Evolutionary conservation across 257 asterid genomes (phyloP).

Genomic region (Gentiana dahurica): DNA sequence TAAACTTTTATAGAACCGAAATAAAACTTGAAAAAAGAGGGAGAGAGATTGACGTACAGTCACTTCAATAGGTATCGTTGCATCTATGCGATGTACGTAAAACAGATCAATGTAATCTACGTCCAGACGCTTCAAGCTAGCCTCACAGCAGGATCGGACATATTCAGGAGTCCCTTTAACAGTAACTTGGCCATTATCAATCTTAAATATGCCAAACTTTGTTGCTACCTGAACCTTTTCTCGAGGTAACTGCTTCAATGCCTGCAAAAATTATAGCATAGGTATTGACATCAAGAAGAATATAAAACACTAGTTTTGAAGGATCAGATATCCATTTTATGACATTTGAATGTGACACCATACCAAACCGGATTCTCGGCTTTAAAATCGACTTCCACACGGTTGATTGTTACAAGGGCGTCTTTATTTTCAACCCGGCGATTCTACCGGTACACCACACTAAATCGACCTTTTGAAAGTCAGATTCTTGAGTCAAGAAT

Average conservation of each 20-base stretch:
- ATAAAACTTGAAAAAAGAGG: too few species aligned
- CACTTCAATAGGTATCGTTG: conserved; percentile 42
- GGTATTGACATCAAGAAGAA: not conserved
- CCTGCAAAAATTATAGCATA: not conserved
- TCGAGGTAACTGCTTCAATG: conserved; percentile 37
- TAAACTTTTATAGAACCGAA: too few species aligned
- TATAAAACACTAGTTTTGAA: too few species aligned
- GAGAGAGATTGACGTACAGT: conserved; percentile 21
- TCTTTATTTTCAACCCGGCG: too few species aligned
- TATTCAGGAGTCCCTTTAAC: conserved; percentile 49
- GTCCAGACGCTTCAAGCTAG: conserved; percentile 36
- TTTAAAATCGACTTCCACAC: too few species aligned
- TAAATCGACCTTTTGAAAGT: too few species aligned
- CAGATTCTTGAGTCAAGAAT: too few species aligned
- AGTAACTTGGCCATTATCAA: conserved; percentile 12
- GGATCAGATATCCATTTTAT: too few species aligned
- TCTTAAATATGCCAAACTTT: conserved; percentile 37
- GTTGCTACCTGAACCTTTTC: conserved; percentile 51
- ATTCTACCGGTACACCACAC: too few species aligned
- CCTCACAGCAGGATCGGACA: conserved; percentile 49
- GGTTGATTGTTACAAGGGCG: too few species aligned
- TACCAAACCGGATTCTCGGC: too few species aligned
- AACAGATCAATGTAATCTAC: conserved; percentile 51
- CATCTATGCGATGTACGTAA: conserved; percentile 40
- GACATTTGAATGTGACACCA: too few species aligned